These are phyloP conservation scores for Coniferiporia sulphurascens DNA, from an alignment of 1,284 basidiomycete genomes.

Conservation along the genomic window DNA sequence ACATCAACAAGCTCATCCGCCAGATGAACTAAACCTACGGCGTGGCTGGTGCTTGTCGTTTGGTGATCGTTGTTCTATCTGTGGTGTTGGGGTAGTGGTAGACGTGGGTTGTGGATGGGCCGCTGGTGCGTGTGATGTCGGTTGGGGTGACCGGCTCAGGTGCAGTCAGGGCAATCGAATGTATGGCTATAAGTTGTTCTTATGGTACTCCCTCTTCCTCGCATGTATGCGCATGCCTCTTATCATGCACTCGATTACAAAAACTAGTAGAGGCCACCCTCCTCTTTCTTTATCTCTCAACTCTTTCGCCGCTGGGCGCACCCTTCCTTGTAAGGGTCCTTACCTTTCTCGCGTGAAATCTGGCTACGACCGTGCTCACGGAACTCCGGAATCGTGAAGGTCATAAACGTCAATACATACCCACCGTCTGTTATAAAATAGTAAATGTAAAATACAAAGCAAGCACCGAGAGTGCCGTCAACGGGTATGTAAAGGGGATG, in stretches of 20 bases:
- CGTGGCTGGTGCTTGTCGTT: not conserved
- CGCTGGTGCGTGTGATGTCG: not conserved
- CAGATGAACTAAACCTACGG: constrained; percentile 79
- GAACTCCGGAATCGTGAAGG: too few species aligned
- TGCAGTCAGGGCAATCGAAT: not conserved
- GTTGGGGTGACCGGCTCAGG: not conserved
- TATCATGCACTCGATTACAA: constrained; percentile 8
- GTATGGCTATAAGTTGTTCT: constrained; percentile 5
- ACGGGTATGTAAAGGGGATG: too few species aligned
- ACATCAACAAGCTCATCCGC: constrained; percentile 96
- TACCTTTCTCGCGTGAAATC: too few species aligned
- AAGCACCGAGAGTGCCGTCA: too few species aligned
- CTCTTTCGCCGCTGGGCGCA: not conserved
- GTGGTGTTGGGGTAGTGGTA: not conserved
- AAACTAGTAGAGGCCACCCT: not conserved
- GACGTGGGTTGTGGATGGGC: not conserved
- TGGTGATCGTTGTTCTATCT: not conserved
- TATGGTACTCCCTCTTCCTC: constrained; percentile 2
- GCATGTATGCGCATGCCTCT: constrained; percentile 8
- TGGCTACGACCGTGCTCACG: too few species aligned
- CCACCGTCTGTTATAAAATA: too few species aligned
- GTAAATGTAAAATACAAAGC: too few species aligned
- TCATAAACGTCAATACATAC: too few species aligned
- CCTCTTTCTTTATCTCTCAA: not conserved
- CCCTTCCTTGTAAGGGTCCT: not conserved